Conservation (phyloP, 108 stramenopile genomes). For the Fragilariopsis cylindrus region DNA sequence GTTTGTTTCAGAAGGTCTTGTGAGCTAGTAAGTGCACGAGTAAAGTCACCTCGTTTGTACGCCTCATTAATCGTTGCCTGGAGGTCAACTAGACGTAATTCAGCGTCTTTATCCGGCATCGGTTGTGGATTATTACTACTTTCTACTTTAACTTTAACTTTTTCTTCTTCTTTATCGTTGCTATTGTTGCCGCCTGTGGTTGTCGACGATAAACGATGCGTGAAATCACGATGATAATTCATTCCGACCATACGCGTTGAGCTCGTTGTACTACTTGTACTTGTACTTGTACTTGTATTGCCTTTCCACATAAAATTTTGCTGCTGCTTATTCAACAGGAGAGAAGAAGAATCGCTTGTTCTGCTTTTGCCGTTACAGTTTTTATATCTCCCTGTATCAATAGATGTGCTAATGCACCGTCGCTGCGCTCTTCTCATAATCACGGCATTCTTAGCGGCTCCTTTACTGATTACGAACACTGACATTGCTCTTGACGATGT, state of each 20-base stretch:
- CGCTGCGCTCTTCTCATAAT: too few relatives aligned
- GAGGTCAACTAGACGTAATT: slow-evolving; percentile 60
- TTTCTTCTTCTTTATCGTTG: background rate
- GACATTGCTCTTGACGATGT: too few relatives aligned
- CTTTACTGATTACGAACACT: too few relatives aligned
- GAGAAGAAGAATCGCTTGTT: background rate
- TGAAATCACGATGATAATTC: background rate
- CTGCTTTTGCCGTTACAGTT: background rate
- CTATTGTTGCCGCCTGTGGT: background rate
- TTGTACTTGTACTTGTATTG: background rate
- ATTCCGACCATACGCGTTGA: too few relatives aligned
- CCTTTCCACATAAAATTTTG: background rate
- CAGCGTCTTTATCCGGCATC: slow-evolving; percentile 57
- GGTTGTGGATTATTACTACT: slow-evolving; percentile 10
- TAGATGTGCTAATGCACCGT: too few relatives aligned
- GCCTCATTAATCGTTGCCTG: slow-evolving; percentile 56
- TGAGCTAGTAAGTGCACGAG: slow-evolving; percentile 48
- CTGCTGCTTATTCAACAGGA: background rate
- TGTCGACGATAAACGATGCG: background rate
- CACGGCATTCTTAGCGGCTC: too few relatives aligned
- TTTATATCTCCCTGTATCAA: too few relatives aligned
- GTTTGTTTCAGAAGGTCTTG: slow-evolving; percentile 45
- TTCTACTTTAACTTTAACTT: background rate
- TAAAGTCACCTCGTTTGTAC: slow-evolving; percentile 66
- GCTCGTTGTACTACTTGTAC: too few relatives aligned